Evolutionary conservation across 2,329 filamentous ascomycete species (phyloP).

Genomic region (Cordyceps fumosorosea): DNA sequence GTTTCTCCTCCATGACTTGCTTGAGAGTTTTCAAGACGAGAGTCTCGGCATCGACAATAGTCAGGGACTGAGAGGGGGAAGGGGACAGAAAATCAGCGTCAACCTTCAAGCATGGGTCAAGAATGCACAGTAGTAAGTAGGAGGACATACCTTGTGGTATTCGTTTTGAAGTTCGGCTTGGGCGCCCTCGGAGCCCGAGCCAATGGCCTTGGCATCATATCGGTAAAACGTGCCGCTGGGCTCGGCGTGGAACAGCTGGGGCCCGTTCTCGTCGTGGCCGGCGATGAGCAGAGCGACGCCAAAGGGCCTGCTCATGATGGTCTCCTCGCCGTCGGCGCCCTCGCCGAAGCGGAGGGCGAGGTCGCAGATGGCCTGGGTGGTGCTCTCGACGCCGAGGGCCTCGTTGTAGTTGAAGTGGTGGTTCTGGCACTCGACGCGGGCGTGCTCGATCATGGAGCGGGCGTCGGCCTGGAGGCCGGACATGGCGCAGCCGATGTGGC

Average conservation of each 20-base stretch:
- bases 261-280: conserved; percentile 94
- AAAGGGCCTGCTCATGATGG: conserved; percentile 96
- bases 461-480: conserved; percentile 95
- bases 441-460: conserved; percentile 96
- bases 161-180: conserved; percentile 98
- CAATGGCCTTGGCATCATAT: conserved; percentile 98
- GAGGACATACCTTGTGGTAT: conserved; percentile 73
- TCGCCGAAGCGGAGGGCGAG: conserved; percentile 93
- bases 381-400: conserved; percentile 89
- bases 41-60: conserved; percentile 86
- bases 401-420: conserved; percentile 98
- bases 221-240: conserved; percentile 97
- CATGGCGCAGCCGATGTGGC: conserved; percentile 99
- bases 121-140: not conserved
- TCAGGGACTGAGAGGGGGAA: conserved; percentile 58
- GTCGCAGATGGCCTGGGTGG: conserved; percentile 98
- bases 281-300: conserved; percentile 95
- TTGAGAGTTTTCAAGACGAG: conserved; percentile 96
- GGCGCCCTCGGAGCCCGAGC: conserved; percentile 92
- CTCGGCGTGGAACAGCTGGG: conserved; percentile 95
- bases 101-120: not conserved
- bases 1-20: conserved; percentile 99
- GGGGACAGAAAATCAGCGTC: conserved; percentile 5
- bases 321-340: conserved; percentile 95
- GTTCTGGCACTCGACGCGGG: conserved; percentile 93